Base-by-base conservation (phyloP, 1,139 yeast genomes). In the Protomyces inundatus region DNA sequence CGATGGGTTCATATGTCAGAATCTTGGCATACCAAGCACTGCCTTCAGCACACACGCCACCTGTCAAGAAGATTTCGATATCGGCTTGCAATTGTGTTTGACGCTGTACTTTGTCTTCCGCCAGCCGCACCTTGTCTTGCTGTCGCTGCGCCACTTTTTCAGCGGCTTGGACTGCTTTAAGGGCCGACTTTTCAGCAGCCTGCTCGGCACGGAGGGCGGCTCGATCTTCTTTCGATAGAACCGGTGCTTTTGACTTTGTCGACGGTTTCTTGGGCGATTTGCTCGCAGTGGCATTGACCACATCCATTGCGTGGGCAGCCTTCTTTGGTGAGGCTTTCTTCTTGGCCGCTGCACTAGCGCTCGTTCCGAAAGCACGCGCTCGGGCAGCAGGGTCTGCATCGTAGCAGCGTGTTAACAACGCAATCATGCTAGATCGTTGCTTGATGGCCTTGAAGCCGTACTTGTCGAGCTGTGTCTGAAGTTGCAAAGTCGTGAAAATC, bases 21-120 rank as follows among this genome's bases (percentile, higher is more conserved):
- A 69, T 67, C n/a, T 64, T 58, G 53, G 52, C 35, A 70, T 70
- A 68, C 70, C 70, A 69, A 6, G 10, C 58, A 16, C 53, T 40
- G 3, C 67, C 70, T 5, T n/a, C 64, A 3, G 39, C 34, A 42
- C 48, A 42, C 30, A 42, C 48, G 9, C 48, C 48, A 14, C 23
- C 32, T n/a, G 48, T 42, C 48, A 42, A 9, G 48, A 42, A 42
- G 12, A 4, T 42, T 5, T 10, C 48, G 23, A 42, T 16, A 42
- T 42, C 48, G 16, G 48, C 48, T 42, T 42, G 48, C 5, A 42
- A 16, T 10, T 42, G 48, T 30, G 16, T 30, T 42, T 42, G 48
- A 14, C 48, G 48, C 33, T 42, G 48, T 16, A 42, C n/a, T 16
- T 42, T 42, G 32, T 42, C 48, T 30, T 42, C 48, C 16, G 48